These are phyloP conservation scores for Harringtonia lauricola DNA, from an alignment of 2,329 filamentous ascomycete genomes.

Conservation along the genomic window DNA sequence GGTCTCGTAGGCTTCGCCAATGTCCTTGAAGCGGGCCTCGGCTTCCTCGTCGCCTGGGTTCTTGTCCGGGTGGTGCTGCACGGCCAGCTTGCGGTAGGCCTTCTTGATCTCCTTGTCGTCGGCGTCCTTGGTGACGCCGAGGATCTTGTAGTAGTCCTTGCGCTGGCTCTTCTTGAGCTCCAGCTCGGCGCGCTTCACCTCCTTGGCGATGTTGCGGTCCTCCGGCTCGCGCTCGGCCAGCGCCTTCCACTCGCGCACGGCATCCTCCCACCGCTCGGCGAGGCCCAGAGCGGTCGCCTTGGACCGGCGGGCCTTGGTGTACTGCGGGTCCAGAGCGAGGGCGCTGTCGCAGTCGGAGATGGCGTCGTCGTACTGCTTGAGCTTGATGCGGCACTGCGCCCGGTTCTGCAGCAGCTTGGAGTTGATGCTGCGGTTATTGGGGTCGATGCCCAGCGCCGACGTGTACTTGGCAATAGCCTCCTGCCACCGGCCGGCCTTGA, in stretches of 20 bases:
- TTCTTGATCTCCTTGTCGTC: slow-evolving; percentile 83
- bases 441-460: slow-evolving; percentile 73
- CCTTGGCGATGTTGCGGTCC: slow-evolving; percentile 70
- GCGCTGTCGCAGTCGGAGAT: slow-evolving; percentile 81
- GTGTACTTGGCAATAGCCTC: slow-evolving; percentile 78
- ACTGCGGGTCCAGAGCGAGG: slow-evolving; percentile 69
- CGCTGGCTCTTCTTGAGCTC: slow-evolving; percentile 96
- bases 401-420: slow-evolving; percentile 92
- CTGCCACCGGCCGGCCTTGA: slow-evolving; percentile 74
- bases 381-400: slow-evolving; percentile 70
- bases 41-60: slow-evolving; percentile 79
- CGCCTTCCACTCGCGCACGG: slow-evolving; percentile 77
- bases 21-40: slow-evolving; percentile 92
- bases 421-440: slow-evolving; percentile 82
- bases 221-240: slow-evolving; percentile 74
- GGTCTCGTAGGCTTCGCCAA: slow-evolving; percentile 93
- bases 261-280: slow-evolving; percentile 84
- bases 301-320: slow-evolving; percentile 86
- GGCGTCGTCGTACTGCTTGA: slow-evolving; percentile 75
- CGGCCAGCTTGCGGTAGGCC: slow-evolving; percentile 89
- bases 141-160: slow-evolving; percentile 98
- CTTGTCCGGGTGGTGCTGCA: slow-evolving; percentile 94
- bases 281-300: slow-evolving; percentile 83
- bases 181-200: slow-evolving; percentile 81
- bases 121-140: slow-evolving; percentile 78